Evolutionary conservation across 176 grass and related monocot genomes (phyloP).

Genomic region (Miscanthus lutarioriparius): DNA sequence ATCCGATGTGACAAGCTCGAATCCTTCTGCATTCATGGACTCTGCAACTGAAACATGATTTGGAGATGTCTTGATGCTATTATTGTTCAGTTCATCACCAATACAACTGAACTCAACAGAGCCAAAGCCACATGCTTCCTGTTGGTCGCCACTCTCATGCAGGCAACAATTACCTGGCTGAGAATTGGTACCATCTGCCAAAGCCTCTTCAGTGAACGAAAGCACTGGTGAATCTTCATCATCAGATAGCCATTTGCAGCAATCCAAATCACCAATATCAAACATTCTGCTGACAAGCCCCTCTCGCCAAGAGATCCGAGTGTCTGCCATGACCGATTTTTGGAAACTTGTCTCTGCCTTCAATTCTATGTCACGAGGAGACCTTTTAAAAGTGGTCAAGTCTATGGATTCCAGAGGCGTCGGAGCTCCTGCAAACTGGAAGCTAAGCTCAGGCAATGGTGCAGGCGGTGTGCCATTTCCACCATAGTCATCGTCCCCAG

Average conservation of each 20-base stretch:
- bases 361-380: constrained; percentile 37
- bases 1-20: constrained; percentile 62
- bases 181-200: constrained; percentile 6
- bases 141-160: constrained; percentile 34
- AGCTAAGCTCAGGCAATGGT: constrained; percentile 58
- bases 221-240: constrained; percentile 53
- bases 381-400: constrained; percentile 62
- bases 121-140: constrained; percentile 42
- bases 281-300: constrained; percentile 91
- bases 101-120: constrained; percentile 53
- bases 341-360: constrained; percentile 28
- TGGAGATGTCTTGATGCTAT: not conserved
- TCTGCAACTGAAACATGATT: constrained; percentile 43
- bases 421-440: constrained; percentile 55
- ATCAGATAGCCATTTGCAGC: constrained; percentile 77
- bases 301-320: constrained; percentile 88
- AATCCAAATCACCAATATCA: constrained; percentile 73
- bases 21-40: constrained; percentile 73
- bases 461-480: constrained; percentile 8
- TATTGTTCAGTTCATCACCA: constrained; percentile 27
- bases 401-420: constrained; percentile 67
- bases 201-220: not conserved
- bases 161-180: constrained; percentile 23
- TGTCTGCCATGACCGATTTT: constrained; percentile 27
- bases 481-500: constrained; percentile 38